phyloP scores from a whole-genome alignment of 2,329 filamentous ascomycete species.

The Arthrobotrys pseudoclavata region DNA sequence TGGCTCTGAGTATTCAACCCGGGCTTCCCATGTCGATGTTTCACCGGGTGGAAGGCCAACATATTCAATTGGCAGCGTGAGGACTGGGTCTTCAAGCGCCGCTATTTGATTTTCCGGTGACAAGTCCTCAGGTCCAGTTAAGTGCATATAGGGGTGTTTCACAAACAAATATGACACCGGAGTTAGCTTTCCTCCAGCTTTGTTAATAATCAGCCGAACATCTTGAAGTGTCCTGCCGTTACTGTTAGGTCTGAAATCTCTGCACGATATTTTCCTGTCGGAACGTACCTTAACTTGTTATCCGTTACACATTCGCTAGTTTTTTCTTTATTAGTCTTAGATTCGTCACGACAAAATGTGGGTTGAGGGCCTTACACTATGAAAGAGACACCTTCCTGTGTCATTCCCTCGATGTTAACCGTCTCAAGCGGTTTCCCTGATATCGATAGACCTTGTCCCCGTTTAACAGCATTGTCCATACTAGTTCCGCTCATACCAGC shows the following conservation, averaged over 20 bases:
- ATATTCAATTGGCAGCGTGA: slow-evolving; percentile 47
- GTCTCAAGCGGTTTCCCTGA: slow-evolving; percentile 82
- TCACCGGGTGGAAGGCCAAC: slow-evolving; percentile 48
- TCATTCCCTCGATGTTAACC: slow-evolving; percentile 82
- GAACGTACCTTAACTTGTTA: slow-evolving; percentile 62
- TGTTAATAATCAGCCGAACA: slow-evolving; percentile 78
- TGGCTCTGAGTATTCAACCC: slow-evolving; percentile 48
- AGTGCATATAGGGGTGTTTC: slow-evolving; percentile 74
- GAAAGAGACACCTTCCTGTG: slow-evolving; percentile 79
- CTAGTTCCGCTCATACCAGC: slow-evolving; percentile 84
- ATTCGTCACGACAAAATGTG: slow-evolving; percentile 14
- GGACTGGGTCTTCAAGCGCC: slow-evolving; percentile 43
- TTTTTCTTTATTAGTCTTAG: slow-evolving; percentile 30
- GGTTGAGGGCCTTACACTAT: slow-evolving; percentile 71
- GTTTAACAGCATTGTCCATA: slow-evolving; percentile 87
- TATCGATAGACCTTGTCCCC: slow-evolving; percentile 85
- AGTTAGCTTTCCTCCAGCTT: slow-evolving; percentile 77
- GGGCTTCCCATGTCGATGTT: slow-evolving; percentile 51
- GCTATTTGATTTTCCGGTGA: slow-evolving; percentile 42
- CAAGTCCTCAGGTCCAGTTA: slow-evolving; percentile 50
- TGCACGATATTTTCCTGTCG: slow-evolving; percentile 22
- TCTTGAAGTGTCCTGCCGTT: slow-evolving; percentile 80
- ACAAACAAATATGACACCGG: slow-evolving; percentile 88
- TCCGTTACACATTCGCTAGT: slow-evolving; percentile 62
- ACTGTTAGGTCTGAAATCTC: slow-evolving; percentile 85